Conservation (phyloP, 192 early-diverging fungal species). For the Globomyces pollinis-pini region DNA sequence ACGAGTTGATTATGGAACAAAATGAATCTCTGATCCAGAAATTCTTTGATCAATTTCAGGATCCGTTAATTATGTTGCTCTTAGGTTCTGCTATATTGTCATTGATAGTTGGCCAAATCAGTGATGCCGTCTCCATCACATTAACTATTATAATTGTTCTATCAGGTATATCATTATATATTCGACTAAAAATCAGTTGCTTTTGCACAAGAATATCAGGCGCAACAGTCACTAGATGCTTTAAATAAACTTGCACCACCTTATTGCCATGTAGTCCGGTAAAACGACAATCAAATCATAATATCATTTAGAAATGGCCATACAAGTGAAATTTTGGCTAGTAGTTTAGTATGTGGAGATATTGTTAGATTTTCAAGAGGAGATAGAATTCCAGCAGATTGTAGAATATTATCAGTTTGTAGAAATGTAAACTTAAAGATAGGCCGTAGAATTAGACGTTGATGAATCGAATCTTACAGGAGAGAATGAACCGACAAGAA, state of each 20-base stretch:
- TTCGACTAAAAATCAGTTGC: slow-evolving; percentile 63
- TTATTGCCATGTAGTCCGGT: slow-evolving; percentile 74
- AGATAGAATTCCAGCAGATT: slow-evolving; percentile 90
- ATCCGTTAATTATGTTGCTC: slow-evolving; percentile 74
- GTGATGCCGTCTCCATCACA: slow-evolving; percentile 80
- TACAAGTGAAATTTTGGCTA: slow-evolving; percentile 57
- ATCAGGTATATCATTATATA: slow-evolving; percentile 38
- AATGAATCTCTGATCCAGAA: slow-evolving; percentile 60
- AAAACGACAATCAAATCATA: background rate
- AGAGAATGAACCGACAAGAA: slow-evolving; percentile 74
- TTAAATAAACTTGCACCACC: slow-evolving; percentile 81
- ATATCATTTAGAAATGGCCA: slow-evolving; percentile 46
- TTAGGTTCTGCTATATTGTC: slow-evolving; percentile 67
- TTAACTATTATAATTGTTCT: slow-evolving; percentile 72
- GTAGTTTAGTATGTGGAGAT: slow-evolving; percentile 87
- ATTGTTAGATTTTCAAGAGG: slow-evolving; percentile 78
- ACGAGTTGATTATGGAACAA: slow-evolving; percentile 62
- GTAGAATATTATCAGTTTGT: slow-evolving; percentile 70
- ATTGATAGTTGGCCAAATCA: slow-evolving; percentile 62
- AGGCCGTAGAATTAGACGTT: slow-evolving; percentile 73
- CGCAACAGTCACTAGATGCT: slow-evolving; percentile 76
- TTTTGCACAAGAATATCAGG: slow-evolving; percentile 82
- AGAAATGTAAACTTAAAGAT: too few relatives aligned
- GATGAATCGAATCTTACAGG: slow-evolving; percentile 89
- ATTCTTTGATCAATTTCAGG: slow-evolving; percentile 80